Percentiles rank a stretch among this genome's conserved stretches.
These are phyloP conservation scores for Amoeboradix gromovi DNA, from an alignment of 371 early-diverging fungal genomes.

Conservation along the genomic window DNA sequence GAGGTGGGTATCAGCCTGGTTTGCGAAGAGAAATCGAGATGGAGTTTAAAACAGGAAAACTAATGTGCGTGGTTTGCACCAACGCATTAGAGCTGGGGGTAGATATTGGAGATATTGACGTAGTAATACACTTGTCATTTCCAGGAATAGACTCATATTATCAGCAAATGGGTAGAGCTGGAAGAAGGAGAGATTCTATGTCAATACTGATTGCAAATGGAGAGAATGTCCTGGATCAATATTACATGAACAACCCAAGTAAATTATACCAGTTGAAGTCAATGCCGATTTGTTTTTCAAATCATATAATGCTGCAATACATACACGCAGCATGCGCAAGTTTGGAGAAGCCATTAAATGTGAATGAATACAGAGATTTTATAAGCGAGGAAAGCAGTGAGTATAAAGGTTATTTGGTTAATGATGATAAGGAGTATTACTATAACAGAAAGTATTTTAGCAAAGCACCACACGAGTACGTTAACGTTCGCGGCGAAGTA, in stretches of 20 bases:
- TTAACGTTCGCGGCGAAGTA: too few relatives aligned
- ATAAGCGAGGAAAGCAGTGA: conserved; percentile 18
- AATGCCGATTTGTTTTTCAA: conserved; percentile 14
- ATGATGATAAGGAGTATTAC: conserved; percentile 17
- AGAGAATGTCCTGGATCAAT: conserved; percentile 24
- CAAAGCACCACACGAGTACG: too few relatives aligned
- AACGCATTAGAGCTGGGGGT: conserved; percentile 38
- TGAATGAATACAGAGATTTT: conserved; percentile 17
- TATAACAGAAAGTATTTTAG: too few relatives aligned
- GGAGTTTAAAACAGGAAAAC: conserved; percentile 18
- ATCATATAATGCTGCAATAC: conserved; percentile 15
- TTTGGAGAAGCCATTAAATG: conserved; percentile 8
- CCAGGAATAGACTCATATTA: conserved; percentile 15
- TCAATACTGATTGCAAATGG: conserved; percentile 20
- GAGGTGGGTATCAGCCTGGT: conserved; percentile 25
- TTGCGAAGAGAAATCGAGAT: conserved; percentile 26
- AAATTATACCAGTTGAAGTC: conserved; percentile 15
- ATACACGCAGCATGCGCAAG: conserved; percentile 37
- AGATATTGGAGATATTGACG: conserved; percentile 29
- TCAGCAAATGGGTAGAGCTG: conserved; percentile 37
- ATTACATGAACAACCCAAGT: conserved; percentile 16
- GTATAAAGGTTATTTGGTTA: conserved; percentile 17
- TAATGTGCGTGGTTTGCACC: conserved; percentile 26
- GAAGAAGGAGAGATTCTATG: conserved; percentile 28
- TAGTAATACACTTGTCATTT: conserved; percentile 15